These are phyloP conservation scores for Yarrowia sp. DNA, from an alignment of 805 yeast species.

Conservation along the genomic window DNA sequence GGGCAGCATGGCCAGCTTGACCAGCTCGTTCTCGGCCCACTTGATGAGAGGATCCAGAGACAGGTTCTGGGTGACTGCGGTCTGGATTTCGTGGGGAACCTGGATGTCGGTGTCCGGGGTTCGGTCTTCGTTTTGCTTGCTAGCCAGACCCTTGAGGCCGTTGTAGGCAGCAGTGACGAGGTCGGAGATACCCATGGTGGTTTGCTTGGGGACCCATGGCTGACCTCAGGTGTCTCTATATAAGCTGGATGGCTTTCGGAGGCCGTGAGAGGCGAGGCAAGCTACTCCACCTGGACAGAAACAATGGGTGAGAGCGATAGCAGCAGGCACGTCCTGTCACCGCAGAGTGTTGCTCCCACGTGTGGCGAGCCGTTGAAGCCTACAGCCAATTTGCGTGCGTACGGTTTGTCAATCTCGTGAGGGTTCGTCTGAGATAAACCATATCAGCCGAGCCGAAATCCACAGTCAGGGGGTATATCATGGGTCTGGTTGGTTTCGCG, in stretches of 20 bases:
- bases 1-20: constrained; percentile 18
- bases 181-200: constrained; percentile 3
- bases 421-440: neutral
- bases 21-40: constrained; percentile 29
- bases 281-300: neutral
- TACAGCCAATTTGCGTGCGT: neutral
- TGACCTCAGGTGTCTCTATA: neutral
- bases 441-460: constrained; percentile 11
- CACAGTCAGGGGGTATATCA: neutral
- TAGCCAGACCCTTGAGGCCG: constrained; percentile 5
- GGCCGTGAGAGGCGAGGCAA: neutral
- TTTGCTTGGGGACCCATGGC: neutral
- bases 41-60: constrained; percentile 9
- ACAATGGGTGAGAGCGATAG: neutral
- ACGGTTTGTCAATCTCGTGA: neutral
- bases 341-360: neutral
- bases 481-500: too few relatives aligned
- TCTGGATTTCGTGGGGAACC: constrained; percentile 2
- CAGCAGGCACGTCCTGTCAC: neutral
- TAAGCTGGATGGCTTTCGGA: too few relatives aligned
- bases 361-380: constrained; percentile 10
- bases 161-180: constrained; percentile 22
- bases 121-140: neutral
- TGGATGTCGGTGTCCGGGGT: neutral
- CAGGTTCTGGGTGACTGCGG: neutral